These are phyloP conservation scores for Hemileia vastatrix DNA, from an alignment of 1,284 basidiomycete species.

Conservation along the genomic window DNA sequence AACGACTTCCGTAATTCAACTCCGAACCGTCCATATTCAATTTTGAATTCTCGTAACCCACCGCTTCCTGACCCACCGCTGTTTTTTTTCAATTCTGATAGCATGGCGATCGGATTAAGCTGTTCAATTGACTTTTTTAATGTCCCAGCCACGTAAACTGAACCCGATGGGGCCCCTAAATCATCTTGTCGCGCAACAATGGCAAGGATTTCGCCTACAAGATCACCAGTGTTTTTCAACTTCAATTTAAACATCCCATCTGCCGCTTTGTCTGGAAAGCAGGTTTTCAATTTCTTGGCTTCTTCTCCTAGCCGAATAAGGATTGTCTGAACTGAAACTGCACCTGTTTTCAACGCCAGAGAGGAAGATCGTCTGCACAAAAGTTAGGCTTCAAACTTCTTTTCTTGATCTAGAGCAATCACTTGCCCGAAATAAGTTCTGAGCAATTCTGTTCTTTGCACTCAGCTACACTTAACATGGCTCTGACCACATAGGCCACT, in stretches of 20 bases:
- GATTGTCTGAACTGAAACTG: slow-evolving; percentile 14
- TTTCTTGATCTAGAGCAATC: no score
- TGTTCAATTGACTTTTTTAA: slow-evolving; percentile 7
- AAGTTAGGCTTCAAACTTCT: no score
- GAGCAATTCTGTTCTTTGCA: slow-evolving; percentile 2
- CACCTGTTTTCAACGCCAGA: not conserved
- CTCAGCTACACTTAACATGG: slow-evolving; percentile 17
- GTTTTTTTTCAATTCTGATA: slow-evolving; percentile 14
- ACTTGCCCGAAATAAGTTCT: slow-evolving; percentile 14
- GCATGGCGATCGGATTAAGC: slow-evolving; percentile 10
- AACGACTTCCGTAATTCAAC: slow-evolving; percentile 15
- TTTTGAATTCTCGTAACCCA: slow-evolving; percentile 18
- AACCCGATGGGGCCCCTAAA: slow-evolving; percentile 11
- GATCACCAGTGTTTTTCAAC: slow-evolving; percentile 20
- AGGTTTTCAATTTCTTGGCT: slow-evolving; percentile 9
- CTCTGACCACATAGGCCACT: slow-evolving; percentile 12
- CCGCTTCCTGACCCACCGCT: slow-evolving; percentile 13
- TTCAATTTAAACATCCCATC: slow-evolving; percentile 16
- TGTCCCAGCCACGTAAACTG: slow-evolving; percentile 3
- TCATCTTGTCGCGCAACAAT: slow-evolving; percentile 18
- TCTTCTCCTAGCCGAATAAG: slow-evolving; percentile 8
- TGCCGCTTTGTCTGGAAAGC: slow-evolving; percentile 7
- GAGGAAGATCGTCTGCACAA: not conserved
- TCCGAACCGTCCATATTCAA: slow-evolving; percentile 11
- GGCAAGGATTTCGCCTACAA: slow-evolving; percentile 12